Evolutionary conservation across 2,329 filamentous ascomycete species (phyloP).

Genomic region (Zymoseptoria ardabiliae): DNA sequence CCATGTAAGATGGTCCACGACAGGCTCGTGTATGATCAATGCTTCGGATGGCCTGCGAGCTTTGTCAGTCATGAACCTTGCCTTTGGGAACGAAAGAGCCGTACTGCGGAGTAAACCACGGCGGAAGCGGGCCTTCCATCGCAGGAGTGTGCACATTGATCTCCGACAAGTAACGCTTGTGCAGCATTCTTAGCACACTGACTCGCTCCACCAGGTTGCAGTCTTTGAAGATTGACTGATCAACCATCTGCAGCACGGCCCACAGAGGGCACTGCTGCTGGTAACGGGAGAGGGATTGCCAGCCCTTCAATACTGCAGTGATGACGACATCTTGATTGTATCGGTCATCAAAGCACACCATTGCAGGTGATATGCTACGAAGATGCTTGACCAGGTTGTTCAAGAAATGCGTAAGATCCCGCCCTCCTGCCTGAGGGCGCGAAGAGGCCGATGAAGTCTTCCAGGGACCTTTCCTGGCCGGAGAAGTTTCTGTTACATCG

Average conservation of each 20-base stretch:
- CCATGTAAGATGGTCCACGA: conserved; percentile 20
- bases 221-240: conserved; percentile 18
- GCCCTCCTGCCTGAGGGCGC: conserved; percentile 7
- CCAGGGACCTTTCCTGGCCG: not conserved
- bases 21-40: conserved; percentile 16
- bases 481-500: not conserved
- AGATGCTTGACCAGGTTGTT: conserved; percentile 19
- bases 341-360: conserved; percentile 17
- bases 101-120: conserved; percentile 18
- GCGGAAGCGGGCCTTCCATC: conserved; percentile 14
- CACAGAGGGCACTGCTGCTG: conserved; percentile 17
- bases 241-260: conserved; percentile 16
- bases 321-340: conserved; percentile 18
- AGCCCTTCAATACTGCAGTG: conserved; percentile 16
- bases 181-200: conserved; percentile 17
- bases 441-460: not conserved
- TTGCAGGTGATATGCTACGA: conserved; percentile 11
- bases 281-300: conserved; percentile 15
- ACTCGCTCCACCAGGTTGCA: conserved; percentile 17
- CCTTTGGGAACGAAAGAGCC: not conserved
- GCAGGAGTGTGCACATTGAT: conserved; percentile 14
- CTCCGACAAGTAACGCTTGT: conserved; percentile 18
- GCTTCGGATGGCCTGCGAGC: conserved; percentile 12
- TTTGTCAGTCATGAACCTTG: conserved; percentile 2
- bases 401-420: conserved; percentile 16